Base-by-base conservation (phyloP, 495 filamentous ascomycete species). In the Cairneyella variabilis region DNA sequence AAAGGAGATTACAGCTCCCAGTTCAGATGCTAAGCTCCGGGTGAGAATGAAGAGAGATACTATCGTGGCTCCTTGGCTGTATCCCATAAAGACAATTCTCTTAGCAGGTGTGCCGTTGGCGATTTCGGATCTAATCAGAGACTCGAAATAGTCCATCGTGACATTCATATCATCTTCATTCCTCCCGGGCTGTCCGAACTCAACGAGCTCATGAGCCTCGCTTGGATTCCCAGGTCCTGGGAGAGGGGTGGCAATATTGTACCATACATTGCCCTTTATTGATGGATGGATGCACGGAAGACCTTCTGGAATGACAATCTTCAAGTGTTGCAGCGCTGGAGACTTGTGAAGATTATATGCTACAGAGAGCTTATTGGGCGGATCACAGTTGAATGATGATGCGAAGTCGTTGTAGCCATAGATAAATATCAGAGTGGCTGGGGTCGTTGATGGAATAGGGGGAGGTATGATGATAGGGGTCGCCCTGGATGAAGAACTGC, bases 371-470 rank as follows among this genome's bases (percentile, higher is more conserved):
- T 48, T 0, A 7, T 48, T 48, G 18, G 55, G 48, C 1, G 46
- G 48, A 23, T 26, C 18, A 12, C 8, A 21, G 23, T 51, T 57
- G 42, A 53, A 53, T 4, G 28, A 17, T 2, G 55, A 48, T 2
- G 40, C 42, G 11, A 43, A 12, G 21, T 12, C 9, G 28, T 53
- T 48, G 18, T 58, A 58, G 6, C 42, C 48, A 40, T 58, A 43
- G 17, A 58, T 42, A 27, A 58, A 48, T 43, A 58, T 53, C 8
- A 58, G 37, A 16, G 55, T 53, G 28, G 55, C 48, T 14, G 49
- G 55, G 11, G 16, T 36, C n/a, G 41, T 40, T 46, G 10, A 16
- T 12, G 42, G 21, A 37, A n/a, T 10, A 26, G 16, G 6, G 17
- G 42, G 42, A 20, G 42, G 28, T 7, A 28, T 16, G 12, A 46